Base-by-base conservation (phyloP, 345 rosid genomes). In the Luvunga scandens region DNA sequence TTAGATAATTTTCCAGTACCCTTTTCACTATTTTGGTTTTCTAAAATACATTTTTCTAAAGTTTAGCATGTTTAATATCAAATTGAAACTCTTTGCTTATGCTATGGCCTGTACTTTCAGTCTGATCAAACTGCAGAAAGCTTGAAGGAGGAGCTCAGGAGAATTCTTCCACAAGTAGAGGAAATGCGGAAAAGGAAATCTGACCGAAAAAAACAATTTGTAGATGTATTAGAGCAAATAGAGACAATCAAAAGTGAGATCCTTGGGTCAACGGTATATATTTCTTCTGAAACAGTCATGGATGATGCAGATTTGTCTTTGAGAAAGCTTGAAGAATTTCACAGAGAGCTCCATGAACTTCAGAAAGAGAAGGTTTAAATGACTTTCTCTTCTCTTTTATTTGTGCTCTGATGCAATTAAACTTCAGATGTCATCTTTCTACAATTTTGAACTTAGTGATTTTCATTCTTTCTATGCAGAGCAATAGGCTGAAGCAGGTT, bases 131-230 rank as follows among this genome's bases (percentile, higher is more conserved):
- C 72, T 79, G 79, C 71, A 75, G 94, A 86, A 82, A 94, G 96
- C 85, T 88, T 97, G 87, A 94, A 92, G 80, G 93, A 90, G 80
- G 99, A 97, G 85, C 93, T 94, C 55, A 78, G 68, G 59, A 90
- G 18, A 77, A 89, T 90, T 80, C 86, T 93, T 79, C 98, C 98
- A 38, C 96, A 91, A 66, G 70, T 97, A 75, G 98, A 94, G 85
- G 99, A 93, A 86, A 91, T 97, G 98, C 85, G 79, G 71, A 93
- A 90, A 82, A 88, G 92, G 86, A 91, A 88, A 86, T 31, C 36
- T 1, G 98, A 97, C 60, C 86, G 99, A 86, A 91, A 91, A 83
- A 86, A 91, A 78, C 98, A 94, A 78, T 97, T 97, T 71, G 6
- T 87, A 1, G 89, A 90, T 75, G 93, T 94, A 72, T 48, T 87